A percentile compares a stretch with the other conserved stretches of the same genome.
Evolutionary conservation across 1,284 basidiomycete genomes (phyloP).

Genomic region (Rhodotorula sp.): DNA sequence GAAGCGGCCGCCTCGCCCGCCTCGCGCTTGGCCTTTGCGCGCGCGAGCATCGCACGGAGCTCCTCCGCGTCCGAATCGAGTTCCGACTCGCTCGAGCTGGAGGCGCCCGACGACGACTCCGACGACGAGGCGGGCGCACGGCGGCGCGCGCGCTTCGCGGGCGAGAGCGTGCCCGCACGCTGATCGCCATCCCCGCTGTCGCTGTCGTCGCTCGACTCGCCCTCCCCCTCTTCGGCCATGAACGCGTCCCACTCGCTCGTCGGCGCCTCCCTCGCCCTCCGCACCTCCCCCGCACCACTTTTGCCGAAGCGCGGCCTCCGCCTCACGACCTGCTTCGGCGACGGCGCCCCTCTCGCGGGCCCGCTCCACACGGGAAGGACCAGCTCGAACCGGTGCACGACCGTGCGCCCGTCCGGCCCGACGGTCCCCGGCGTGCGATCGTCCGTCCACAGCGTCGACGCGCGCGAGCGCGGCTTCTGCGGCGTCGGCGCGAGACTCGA

Average conservation of each 20-base stretch:
- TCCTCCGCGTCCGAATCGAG: conserved; percentile 21
- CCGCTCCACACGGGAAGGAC: neutral
- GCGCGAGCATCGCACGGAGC: neutral
- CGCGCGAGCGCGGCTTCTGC: neutral
- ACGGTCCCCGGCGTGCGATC: neutral
- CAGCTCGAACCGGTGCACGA: neutral
- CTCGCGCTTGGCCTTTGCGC: conserved; percentile 11
- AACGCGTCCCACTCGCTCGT: conserved; percentile 22
- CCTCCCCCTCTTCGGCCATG: neutral
- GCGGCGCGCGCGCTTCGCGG: neutral
- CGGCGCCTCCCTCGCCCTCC: neutral
- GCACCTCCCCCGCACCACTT: neutral
- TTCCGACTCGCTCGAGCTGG: neutral
- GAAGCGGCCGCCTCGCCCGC: neutral
- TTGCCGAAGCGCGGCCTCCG: neutral
- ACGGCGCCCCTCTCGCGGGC: neutral
- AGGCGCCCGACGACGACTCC: neutral
- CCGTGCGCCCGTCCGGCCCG: neutral
- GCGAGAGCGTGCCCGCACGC: neutral
- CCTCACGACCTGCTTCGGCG: too few species aligned
- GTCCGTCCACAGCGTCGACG: neutral
- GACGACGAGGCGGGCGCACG: too few species aligned
- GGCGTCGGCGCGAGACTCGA: conserved; percentile 12
- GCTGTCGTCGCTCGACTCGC: neutral
- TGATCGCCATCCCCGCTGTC: neutral